Evolutionary conservation across 2,329 filamentous ascomycete genomes (phyloP), one percentile per base, ranked within the genome.

Genomic region (Paecilomyces dactylethromorphus): DNA sequence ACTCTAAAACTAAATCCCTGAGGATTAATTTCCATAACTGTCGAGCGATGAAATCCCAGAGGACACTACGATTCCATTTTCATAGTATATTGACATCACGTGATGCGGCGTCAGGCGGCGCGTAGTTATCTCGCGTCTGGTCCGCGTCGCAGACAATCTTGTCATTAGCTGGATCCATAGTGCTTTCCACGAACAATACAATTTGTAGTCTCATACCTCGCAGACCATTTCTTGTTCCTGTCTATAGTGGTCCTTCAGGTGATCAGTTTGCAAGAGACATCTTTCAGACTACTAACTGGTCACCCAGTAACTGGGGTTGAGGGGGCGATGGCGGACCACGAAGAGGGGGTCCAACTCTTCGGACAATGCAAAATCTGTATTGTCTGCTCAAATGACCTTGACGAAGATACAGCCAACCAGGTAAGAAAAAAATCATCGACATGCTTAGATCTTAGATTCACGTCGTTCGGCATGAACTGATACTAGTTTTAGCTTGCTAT

Each of bases 361-460:
- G 70, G 72, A 15, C 76, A 79, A 62, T 77, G 77, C 65, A 72
- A 71, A 55, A 71, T 81, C 62, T 78, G 76, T 60, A 76, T 81
- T 50, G 69, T 81, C 53, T 73, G 72, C 63, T 77, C 75, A 7
- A 72, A 73, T 15, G 66, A 69, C n/a, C 68, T 81, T 2, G 61
- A 67, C 18, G 63, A 69, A n/a, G 72, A 77, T 51, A 60, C 69
- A 18, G 76, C 75, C 13, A 69, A 74, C 51, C 69, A 78, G 70
- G 79, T 80, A 68, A 52, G 69, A 54, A 56, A 4, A 56, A 4
- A 21, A 45, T 18, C 52, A 26, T 57, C 24, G 26, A 56, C 51
- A 22, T 51, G 33, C 53, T 29, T 60, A 51, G 53, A 22, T 15
- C 53, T 53, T 11, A 51, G 49, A 15, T 13, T 29, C 15, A 35